These are phyloP conservation scores for Aspergillus sp. DNA, from an alignment of 2,329 filamentous ascomycete species.

Conservation along the genomic window DNA sequence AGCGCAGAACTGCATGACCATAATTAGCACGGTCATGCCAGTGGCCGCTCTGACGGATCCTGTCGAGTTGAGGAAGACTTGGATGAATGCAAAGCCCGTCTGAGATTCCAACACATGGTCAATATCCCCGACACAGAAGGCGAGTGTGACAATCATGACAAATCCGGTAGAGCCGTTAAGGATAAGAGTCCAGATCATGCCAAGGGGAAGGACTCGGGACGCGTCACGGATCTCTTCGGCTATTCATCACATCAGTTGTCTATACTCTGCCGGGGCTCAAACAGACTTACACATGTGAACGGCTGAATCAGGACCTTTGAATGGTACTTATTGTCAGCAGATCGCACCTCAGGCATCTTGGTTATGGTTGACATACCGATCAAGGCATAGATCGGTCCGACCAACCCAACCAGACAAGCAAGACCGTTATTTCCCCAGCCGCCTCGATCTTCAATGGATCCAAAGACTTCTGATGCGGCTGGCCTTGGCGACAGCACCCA, in stretches of 20 bases:
- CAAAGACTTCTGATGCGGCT: constrained; percentile 26
- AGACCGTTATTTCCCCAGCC: constrained; percentile 37
- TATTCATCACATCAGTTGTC: constrained; percentile 16
- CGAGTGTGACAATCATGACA: constrained; percentile 44
- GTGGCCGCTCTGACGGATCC: constrained; percentile 30
- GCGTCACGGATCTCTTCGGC: constrained; percentile 51
- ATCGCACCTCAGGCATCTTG: constrained; percentile 16
- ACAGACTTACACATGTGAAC: constrained; percentile 35
- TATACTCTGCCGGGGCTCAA: neutral
- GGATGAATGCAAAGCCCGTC: constrained; percentile 47
- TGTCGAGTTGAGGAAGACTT: constrained; percentile 41
- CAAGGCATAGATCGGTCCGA: constrained; percentile 35
- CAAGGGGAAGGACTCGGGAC: constrained; percentile 43
- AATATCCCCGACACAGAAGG: constrained; percentile 34
- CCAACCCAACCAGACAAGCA: constrained; percentile 38
- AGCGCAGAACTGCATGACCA: constrained; percentile 37
- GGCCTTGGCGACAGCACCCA: constrained; percentile 32
- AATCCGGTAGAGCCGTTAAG: constrained; percentile 46
- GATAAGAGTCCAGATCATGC: constrained; percentile 45
- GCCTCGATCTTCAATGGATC: constrained; percentile 37
- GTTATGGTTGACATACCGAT: constrained; percentile 32
- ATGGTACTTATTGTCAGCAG: constrained; percentile 16
- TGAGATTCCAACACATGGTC: constrained; percentile 36
- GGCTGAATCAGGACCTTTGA: constrained; percentile 28
- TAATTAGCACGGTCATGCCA: constrained; percentile 39